Evolutionary conservation across 345 rosid species (phyloP).

Genomic region (Pistacia vera): DNA sequence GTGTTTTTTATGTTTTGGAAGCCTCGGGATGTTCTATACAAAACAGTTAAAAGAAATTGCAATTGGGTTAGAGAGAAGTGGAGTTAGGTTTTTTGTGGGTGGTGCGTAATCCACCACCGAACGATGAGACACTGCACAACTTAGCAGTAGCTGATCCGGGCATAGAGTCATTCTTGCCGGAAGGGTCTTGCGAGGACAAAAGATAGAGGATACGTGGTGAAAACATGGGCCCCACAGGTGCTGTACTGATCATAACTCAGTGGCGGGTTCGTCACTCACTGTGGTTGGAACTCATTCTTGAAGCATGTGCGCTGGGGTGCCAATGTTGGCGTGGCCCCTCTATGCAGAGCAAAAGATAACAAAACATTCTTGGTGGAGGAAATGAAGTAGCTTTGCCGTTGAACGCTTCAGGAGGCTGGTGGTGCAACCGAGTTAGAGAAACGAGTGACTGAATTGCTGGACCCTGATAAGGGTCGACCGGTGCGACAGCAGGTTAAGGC

Average conservation of each 20-base stretch:
- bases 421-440: conserved; percentile 47
- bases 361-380: conserved; percentile 34
- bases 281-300: conserved; percentile 46
- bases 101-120: conserved; percentile 32
- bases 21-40: conserved; percentile 32
- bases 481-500: conserved; percentile 27
- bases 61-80: conserved; percentile 41
- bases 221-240: conserved; percentile 39
- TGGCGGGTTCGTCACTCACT: conserved; percentile 39
- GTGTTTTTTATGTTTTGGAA: conserved; percentile 43
- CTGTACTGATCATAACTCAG: conserved; percentile 30
- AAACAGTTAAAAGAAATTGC: conserved; percentile 48
- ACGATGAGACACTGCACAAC: background rate
- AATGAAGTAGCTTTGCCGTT: conserved; percentile 27
- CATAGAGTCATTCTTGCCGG: conserved; percentile 32
- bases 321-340: conserved; percentile 54
- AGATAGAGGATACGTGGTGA: conserved; percentile 24
- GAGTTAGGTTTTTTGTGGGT: conserved; percentile 46
- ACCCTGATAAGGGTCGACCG: conserved; percentile 30
- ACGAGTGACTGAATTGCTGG: conserved; percentile 56
- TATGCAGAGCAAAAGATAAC: conserved; percentile 42
- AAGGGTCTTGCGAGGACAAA: conserved; percentile 39
- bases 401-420: conserved; percentile 21
- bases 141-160: background rate
- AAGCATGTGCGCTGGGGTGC: conserved; percentile 42